Evolutionary conservation across 441 rosid species (phyloP).

Genomic region (Melastoma candidum): DNA sequence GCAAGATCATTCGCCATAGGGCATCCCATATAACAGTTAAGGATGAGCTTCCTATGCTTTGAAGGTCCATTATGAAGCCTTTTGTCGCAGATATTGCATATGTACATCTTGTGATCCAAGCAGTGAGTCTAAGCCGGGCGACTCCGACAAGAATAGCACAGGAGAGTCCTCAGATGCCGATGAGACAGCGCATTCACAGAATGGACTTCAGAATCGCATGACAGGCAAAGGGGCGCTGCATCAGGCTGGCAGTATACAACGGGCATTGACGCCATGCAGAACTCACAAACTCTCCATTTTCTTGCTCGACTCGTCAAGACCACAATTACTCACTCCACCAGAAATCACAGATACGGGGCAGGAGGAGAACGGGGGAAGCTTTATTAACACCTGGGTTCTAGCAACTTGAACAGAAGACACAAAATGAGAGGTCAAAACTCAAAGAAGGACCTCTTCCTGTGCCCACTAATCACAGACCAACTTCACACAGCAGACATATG

Average conservation of each 20-base stretch:
- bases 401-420: too few relatives aligned
- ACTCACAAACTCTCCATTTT: constrained; percentile 73
- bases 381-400: too few relatives aligned
- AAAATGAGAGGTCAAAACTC: too few relatives aligned
- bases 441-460: too few relatives aligned
- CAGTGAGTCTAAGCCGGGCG: constrained; percentile 5
- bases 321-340: too few relatives aligned
- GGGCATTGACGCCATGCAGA: constrained; percentile 58
- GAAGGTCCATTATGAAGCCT: constrained; percentile 35
- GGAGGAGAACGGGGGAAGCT: too few relatives aligned
- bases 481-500: too few relatives aligned
- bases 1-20: constrained; percentile 72
- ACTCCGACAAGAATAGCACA: constrained; percentile 50
- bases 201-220: constrained; percentile 83
- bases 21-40: constrained; percentile 55
- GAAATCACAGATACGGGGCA: too few relatives aligned
- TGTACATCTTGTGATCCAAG: constrained; percentile 43
- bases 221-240: constrained; percentile 67
- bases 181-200: constrained; percentile 78
- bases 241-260: constrained; percentile 75
- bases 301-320: too few relatives aligned
- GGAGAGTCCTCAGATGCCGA: constrained; percentile 64
- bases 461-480: too few relatives aligned
- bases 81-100: constrained; percentile 54
- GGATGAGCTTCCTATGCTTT: constrained; percentile 36